Base-by-base conservation (phyloP, 1,139 yeast genomes). In the Debaryomyces subglobosus region DNA sequence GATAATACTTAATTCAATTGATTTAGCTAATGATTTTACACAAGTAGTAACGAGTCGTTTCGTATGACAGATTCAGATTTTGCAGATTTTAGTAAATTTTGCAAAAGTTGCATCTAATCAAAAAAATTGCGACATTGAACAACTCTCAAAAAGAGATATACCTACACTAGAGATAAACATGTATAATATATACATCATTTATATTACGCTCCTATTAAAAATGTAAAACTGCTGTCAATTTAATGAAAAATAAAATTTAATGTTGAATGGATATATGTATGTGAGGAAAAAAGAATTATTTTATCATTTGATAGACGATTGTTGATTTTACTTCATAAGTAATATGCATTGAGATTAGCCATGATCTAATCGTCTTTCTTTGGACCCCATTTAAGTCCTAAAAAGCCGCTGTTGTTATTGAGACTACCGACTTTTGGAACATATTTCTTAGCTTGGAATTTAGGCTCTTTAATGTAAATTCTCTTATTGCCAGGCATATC, bases 371-470 rank as follows among this genome's bases (percentile, higher is more conserved):
- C 74, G 46, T 81, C 82, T 56, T 80, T 81, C 65, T 81, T 85
- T 20, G 90, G 86, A 1, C 96, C 96, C 96, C 96, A 89, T 58
- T 84, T 86, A 41, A 89, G 82, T 13, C 96, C 96, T 54, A 89
- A 74, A 61, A 89, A 87, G 0, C 94, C 92, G 5, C 72, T 63
- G 18, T 71, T 71, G 30, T 55, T 56, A 18, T 60, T 53, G 33
- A 62, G 52, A 16, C 34, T 16, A 38, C 49, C 45, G 5, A 39
- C 27, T 41, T 62, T 63, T 3, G 74, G 78, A 21, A 66, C 70
- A 50, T 66, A 71, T 49, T 63, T 65, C 52, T 69, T 71, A 32
- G 74, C 52, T 45, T 63, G 73, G 62, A 71, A 74, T 49, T 78
- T 78, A 27, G 89, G 89, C 60, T 87, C 90, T 49, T 90, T 79